A percentile compares a stretch with the other conserved stretches of the same genome.
Conservation (phyloP, 2,329 filamentous ascomycete genomes). For the Neonectria ditissima region DNA sequence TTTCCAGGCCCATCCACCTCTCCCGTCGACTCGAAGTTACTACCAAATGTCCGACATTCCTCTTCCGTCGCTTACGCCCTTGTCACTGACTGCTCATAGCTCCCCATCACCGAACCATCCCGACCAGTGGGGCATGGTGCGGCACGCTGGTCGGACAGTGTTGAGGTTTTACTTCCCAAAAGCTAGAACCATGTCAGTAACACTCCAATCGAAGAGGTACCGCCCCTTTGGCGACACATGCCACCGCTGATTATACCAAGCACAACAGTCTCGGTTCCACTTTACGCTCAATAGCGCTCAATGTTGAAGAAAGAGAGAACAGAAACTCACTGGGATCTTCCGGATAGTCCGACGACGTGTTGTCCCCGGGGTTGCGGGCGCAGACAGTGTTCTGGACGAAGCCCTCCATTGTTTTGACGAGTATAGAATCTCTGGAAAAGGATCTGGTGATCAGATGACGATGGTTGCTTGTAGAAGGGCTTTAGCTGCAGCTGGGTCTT, state of each 20-base stretch:
- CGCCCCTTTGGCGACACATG: not conserved
- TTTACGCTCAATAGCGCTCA: not conserved
- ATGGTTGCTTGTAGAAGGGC: not conserved
- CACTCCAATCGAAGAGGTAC: constrained; percentile 4
- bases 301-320: not conserved
- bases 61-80: not conserved
- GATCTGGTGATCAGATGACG: not conserved
- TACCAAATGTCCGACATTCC: not conserved
- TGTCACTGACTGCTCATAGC: not conserved
- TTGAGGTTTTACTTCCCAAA: constrained; percentile 14
- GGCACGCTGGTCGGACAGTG: not conserved
- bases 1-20: not conserved
- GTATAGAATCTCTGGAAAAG: not conserved
- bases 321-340: constrained; percentile 19
- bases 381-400: constrained; percentile 9
- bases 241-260: not conserved
- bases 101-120: not conserved
- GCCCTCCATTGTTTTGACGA: constrained; percentile 26
- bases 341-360: not conserved
- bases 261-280: not conserved
- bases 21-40: not conserved
- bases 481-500: no score
- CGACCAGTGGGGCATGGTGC: not conserved
- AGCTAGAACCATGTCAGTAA: constrained; percentile 4
- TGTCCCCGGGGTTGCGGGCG: constrained; percentile 26